Base-by-base conservation (phyloP, 768 basidiomycete species). In the Auricularia sp. region DNA sequence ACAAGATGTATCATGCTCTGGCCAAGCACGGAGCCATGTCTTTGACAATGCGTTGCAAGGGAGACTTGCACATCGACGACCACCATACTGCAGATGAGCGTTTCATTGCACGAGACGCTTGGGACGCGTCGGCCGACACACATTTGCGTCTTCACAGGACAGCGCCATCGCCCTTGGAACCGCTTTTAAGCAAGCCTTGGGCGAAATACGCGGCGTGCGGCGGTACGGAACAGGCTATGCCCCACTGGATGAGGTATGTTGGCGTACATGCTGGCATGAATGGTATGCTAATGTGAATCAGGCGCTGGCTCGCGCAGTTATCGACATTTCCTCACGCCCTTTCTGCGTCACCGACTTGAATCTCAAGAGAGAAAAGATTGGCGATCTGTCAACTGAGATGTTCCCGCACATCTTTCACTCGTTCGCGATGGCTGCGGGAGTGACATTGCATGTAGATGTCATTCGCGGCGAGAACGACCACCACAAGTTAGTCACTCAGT, bases 31-130 rank as follows among this genome's bases (percentile, higher is more conserved):
- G 92, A 21, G 93, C 93, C 65, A 90, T 97, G 86, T 94, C 93
- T 0, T 79, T 99, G 67, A 85, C 83, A 21, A 82, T 99, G 78
- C 88, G 89, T 69, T 98, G 94, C 76, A 86, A 90, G 72, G 97
- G 97, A 47, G 97, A 99, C 74, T 81, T 98, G 7, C 91, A 88
- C 84, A 97, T 98, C 66, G 97, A 99, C 76, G 97, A 99, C 77
- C 97, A 98, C 71, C 97, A 99, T 77, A 93, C 95, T 59, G 93
- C 96, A 83, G 97, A 99, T 90, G 85, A 87, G 88, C 86, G 72
- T 53, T 74, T 76, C 14, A 66, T 77, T 5, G 12, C 43, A 35
- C 44, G 7, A 18, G 18, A 16, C 33, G 42, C 39, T 43, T 34
- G 21, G 23, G 21, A 21, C n/a, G 47, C 60, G 62, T 51, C 35